Base-by-base conservation (phyloP, 140 eudicot species). In the Bidens hawaiensis region DNA sequence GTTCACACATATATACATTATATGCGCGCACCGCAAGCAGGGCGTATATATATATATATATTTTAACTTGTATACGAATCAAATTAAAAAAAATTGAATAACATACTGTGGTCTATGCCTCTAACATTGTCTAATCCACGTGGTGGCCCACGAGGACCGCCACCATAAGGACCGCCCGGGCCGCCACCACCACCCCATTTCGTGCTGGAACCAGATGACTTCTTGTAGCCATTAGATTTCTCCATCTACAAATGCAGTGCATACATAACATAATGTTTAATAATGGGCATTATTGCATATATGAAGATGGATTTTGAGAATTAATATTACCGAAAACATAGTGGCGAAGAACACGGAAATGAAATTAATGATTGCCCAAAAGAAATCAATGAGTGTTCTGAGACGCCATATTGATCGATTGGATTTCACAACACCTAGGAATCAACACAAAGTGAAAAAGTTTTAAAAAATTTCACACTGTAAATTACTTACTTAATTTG, bases 111-210 rank as follows among this genome's bases (percentile, higher is more conserved):
- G 69, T 88, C 96, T 69, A 82, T 82, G 61, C 99, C 94, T 65
- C 94, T 79, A 38, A 91, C 89, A 55, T 87, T 88, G 73, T 79
- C 85, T 70, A 88, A 14, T 30, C 99, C 99, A 43, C 87, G 85
- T 9, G 96, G 98, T 5, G 96, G 96, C 54, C 95, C 83, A 16
- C 95, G 95, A 33, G 96, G 73, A 43, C 69, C 75, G 9, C 95
- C 90, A 24, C 96, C 96, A 9, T n/a, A n/a, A n/a, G 96, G 89
- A n/a, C n/a, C n/a, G n/a, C n/a, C n/a, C n/a, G n/a, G n/a, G n/a
- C n/a, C n/a, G 67, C 96, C 95, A 31, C 96, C 93, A 15, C 99
- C 96, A 42, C 78, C 99, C 95, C 94, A 93, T 77, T 85, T 93
- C 82, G 88, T 93, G 86, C 80, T 68, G 36, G 96, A 70, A 26